A percentile compares a stretch with the other conserved stretches of the same genome.
These are phyloP conservation scores for Cutaneotrichosporon arboriforme DNA, from an alignment of 1,284 basidiomycete species.

Conservation along the genomic window DNA sequence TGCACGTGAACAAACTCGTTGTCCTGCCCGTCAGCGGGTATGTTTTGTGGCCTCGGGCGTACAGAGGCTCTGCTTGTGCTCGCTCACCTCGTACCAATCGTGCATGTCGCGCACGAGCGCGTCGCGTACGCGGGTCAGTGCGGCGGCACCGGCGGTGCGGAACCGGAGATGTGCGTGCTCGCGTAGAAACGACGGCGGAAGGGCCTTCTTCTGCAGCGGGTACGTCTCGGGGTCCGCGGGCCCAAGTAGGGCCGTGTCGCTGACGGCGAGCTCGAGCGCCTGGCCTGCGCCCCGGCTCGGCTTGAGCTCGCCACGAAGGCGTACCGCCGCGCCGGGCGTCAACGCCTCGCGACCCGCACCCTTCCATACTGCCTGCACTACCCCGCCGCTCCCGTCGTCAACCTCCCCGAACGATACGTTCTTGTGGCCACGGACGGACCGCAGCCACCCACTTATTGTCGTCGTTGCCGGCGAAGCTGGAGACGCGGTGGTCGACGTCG, in stretches of 20 bases:
- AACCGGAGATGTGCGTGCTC: slow-evolving; percentile 77
- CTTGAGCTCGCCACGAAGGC: slow-evolving; percentile 60
- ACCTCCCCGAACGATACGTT: slow-evolving; percentile 75
- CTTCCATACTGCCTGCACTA: slow-evolving; percentile 71
- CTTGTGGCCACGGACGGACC: slow-evolving; percentile 77
- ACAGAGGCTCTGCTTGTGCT: no score
- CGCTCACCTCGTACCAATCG: slow-evolving; percentile 64
- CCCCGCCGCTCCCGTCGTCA: slow-evolving; percentile 69
- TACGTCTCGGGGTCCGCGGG: slow-evolving; percentile 74
- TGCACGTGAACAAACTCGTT: slow-evolving; percentile 75
- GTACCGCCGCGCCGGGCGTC: slow-evolving; percentile 67
- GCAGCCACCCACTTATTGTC: slow-evolving; percentile 66
- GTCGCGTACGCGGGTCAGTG: slow-evolving; percentile 69
- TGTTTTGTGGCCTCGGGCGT: background rate
- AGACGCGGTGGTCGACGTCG: background rate
- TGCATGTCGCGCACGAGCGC: slow-evolving; percentile 54
- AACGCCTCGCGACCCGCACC: slow-evolving; percentile 49
- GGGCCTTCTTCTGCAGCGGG: slow-evolving; percentile 78
- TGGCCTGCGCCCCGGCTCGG: slow-evolving; percentile 65
- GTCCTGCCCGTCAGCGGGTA: slow-evolving; percentile 48
- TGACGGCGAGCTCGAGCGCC: slow-evolving; percentile 64
- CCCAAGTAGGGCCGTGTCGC: slow-evolving; percentile 62
- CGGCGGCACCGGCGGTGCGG: slow-evolving; percentile 64
- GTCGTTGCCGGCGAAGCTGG: background rate
- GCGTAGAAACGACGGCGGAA: slow-evolving; percentile 68